Conservation (phyloP, 345 rosid species). For the Hypericum perforatum region DNA sequence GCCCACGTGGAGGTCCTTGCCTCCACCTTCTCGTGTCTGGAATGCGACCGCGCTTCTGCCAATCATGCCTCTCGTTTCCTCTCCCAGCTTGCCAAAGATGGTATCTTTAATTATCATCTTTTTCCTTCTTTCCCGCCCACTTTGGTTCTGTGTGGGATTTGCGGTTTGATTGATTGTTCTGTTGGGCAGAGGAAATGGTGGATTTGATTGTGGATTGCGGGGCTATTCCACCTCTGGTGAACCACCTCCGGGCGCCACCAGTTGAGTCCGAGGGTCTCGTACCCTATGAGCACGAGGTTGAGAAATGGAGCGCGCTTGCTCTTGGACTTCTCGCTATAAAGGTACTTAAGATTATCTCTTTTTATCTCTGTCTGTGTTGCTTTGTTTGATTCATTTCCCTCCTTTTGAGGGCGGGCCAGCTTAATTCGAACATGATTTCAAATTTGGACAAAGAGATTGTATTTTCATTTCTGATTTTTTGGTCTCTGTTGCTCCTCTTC, state of each 20-base stretch:
- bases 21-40: conserved; percentile 74
- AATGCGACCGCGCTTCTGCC: conserved; percentile 86
- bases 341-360: conserved; percentile 30
- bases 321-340: conserved; percentile 93
- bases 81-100: conserved; percentile 97
- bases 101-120: conserved; percentile 17
- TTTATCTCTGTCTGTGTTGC: conserved; percentile 3
- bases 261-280: conserved; percentile 32
- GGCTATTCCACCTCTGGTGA: conserved; percentile 87
- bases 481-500: not conserved
- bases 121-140: conserved; percentile 18
- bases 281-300: conserved; percentile 95
- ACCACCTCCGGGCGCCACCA: conserved; percentile 81
- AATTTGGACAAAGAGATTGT: too few species aligned
- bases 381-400: not conserved
- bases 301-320: conserved; percentile 97
- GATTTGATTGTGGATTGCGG: conserved; percentile 92
- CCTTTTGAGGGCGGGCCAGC: not conserved
- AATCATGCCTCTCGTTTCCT: conserved; percentile 93
- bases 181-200: conserved; percentile 81
- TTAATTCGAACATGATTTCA: not conserved
- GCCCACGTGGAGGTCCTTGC: conserved; percentile 66
- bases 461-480: not conserved
- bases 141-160: conserved; percentile 9
- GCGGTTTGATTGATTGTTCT: not conserved